These are phyloP conservation scores for Acacia pycnantha DNA, from an alignment of 331 rosid species.

Conservation along the genomic window DNA sequence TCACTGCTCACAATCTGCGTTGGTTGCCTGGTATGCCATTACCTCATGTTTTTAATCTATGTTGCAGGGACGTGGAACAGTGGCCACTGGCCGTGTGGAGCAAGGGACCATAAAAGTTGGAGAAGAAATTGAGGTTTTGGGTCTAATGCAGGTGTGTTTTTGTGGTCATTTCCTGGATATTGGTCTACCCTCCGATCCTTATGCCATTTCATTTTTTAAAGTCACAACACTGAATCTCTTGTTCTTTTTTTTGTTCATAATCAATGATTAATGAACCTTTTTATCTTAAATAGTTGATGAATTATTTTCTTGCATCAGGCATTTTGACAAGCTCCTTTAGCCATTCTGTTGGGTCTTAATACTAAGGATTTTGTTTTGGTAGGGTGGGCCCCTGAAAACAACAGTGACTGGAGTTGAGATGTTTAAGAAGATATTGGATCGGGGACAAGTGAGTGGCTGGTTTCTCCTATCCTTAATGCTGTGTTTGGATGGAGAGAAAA, in stretches of 20 bases:
- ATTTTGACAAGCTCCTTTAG: background rate
- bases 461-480: conserved; percentile 7
- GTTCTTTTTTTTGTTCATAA: background rate
- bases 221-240: background rate
- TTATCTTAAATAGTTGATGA: conserved; percentile 22
- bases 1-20: conserved; percentile 23
- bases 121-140: conserved; percentile 95
- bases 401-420: conserved; percentile 99
- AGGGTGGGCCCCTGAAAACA: conserved; percentile 86
- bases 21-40: conserved; percentile 7
- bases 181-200: background rate
- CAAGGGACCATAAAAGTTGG: conserved; percentile 93
- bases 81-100: conserved; percentile 97
- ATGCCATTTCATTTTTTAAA: background rate
- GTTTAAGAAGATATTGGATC: conserved; percentile 98
- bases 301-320: background rate
- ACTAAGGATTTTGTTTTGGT: conserved; percentile 25
- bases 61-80: conserved; percentile 97
- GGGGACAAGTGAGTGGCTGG: conserved; percentile 75
- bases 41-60: conserved; percentile 29
- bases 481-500: too few species aligned
- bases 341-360: conserved; percentile 21
- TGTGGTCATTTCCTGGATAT: conserved; percentile 4
- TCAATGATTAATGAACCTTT: conserved; percentile 3
- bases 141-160: conserved; percentile 75